phyloP scores from a whole-genome alignment of 148 eudicot species.

The Amaranthus cruentus region DNA sequence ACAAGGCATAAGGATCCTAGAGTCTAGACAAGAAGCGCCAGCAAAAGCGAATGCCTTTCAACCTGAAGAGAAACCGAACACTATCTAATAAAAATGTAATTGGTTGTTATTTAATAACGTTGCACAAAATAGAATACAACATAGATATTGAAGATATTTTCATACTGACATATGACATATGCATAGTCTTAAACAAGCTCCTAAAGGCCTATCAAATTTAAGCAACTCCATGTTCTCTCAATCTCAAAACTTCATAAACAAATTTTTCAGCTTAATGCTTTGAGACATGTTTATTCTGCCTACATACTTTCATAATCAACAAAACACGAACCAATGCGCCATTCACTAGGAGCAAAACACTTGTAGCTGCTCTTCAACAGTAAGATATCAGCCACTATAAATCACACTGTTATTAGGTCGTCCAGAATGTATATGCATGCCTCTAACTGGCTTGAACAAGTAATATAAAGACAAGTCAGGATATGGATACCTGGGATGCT shows the following conservation, averaged over 20 bases:
- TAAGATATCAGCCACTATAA: background rate
- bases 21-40: background rate
- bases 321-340: background rate
- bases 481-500: conserved; percentile 53
- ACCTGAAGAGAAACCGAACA: background rate
- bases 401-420: background rate
- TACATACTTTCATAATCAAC: background rate
- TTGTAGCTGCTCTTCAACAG: background rate
- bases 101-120: background rate
- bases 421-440: no score
- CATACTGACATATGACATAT: no score
- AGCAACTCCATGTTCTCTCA: background rate
- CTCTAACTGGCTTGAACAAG: no score
- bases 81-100: no score
- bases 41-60: background rate
- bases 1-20: background rate
- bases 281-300: background rate
- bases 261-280: no score
- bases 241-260: background rate
- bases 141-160: no score
- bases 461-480: background rate
- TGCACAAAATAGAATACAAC: background rate
- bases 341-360: background rate
- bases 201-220: background rate
- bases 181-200: background rate